Percentiles rank a stretch among this genome's conserved stretches.
phyloP scores from a whole-genome alignment of 371 early-diverging fungal genomes.

The Mortierella sp. region DNA sequence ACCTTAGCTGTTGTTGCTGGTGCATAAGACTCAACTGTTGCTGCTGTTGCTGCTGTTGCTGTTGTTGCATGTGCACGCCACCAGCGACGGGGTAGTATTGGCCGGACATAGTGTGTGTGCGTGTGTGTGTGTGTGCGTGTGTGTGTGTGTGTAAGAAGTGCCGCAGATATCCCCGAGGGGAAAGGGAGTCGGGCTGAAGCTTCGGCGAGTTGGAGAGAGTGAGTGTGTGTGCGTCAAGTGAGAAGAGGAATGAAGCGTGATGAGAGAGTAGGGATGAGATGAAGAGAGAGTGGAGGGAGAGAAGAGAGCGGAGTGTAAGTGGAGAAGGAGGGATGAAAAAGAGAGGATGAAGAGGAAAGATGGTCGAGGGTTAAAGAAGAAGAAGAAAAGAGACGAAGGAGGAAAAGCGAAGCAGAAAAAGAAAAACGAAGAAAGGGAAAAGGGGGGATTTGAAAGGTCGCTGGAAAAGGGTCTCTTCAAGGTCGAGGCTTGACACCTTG shows the following conservation, averaged over 20 bases:
- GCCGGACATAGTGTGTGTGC: constrained; percentile 7
- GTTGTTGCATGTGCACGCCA: constrained; percentile 23
- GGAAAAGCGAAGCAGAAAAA: constrained; percentile 9
- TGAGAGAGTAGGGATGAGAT: not conserved
- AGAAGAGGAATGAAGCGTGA: constrained; percentile 4
- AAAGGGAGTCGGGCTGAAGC: not conserved
- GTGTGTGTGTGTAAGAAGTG: not conserved
- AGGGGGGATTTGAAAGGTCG: not conserved
- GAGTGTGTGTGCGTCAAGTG: not conserved
- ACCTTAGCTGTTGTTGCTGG: constrained; percentile 18
- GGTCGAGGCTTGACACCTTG: too few relatives aligned
- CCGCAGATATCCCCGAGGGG: constrained; percentile 7
- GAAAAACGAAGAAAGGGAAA: not conserved
- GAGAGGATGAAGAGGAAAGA: not conserved
- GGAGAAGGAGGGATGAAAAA: not conserved
- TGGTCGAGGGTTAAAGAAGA: constrained; percentile 3
- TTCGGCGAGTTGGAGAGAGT: not conserved
- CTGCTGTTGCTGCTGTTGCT: constrained; percentile 27
- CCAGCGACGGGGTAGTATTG: constrained; percentile 20
- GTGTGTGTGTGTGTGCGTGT: not conserved
- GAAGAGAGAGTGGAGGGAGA: not conserved
- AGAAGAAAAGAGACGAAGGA: constrained; percentile 4
- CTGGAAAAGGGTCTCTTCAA: not conserved
- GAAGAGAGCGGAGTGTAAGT: not conserved
- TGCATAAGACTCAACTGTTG: constrained; percentile 16